These are phyloP conservation scores for Gamsiella multidivaricata DNA, from an alignment of 192 early-diverging fungal genomes.

Conservation along the genomic window DNA sequence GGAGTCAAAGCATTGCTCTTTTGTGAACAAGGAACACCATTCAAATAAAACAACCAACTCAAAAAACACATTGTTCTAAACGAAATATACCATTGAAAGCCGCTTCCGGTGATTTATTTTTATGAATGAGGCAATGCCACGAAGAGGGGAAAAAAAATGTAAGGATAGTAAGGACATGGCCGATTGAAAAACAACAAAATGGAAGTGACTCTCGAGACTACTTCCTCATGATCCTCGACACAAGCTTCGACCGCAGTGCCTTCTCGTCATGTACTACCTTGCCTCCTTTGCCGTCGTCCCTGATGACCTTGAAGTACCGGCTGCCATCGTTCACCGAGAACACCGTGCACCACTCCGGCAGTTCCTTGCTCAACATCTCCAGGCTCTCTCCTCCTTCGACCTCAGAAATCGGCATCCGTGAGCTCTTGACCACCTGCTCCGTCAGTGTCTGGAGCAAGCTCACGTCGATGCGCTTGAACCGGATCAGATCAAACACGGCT, in stretches of 20 bases:
- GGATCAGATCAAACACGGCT: conserved; percentile 41
- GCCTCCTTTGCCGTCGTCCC: conserved; percentile 18
- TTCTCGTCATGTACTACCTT: conserved; percentile 22
- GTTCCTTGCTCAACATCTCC: conserved; percentile 28
- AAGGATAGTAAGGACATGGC: too few species aligned
- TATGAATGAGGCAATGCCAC: too few species aligned
- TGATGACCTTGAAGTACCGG: conserved; percentile 36
- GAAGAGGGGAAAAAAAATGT: too few species aligned
- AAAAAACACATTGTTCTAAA: too few species aligned
- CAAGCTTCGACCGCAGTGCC: conserved; percentile 21
- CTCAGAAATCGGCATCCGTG: conserved; percentile 37
- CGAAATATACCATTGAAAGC: too few species aligned
- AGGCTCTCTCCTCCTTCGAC: conserved; percentile 30
- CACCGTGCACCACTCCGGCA: conserved; percentile 49
- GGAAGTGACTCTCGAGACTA: too few species aligned
- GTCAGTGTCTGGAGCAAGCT: conserved; percentile 17
- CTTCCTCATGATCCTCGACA: too few species aligned
- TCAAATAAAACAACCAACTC: too few species aligned
- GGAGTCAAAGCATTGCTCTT: too few species aligned
- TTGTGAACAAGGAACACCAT: too few species aligned
- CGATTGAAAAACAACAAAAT: too few species aligned
- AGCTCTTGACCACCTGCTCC: conserved; percentile 34
- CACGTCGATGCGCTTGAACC: conserved; percentile 46
- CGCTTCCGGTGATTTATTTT: too few species aligned
- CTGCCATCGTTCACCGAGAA: conserved; percentile 16